Conservation (phyloP, 2,329 filamentous ascomycete species). For the Dissoconium aciculare region DNA sequence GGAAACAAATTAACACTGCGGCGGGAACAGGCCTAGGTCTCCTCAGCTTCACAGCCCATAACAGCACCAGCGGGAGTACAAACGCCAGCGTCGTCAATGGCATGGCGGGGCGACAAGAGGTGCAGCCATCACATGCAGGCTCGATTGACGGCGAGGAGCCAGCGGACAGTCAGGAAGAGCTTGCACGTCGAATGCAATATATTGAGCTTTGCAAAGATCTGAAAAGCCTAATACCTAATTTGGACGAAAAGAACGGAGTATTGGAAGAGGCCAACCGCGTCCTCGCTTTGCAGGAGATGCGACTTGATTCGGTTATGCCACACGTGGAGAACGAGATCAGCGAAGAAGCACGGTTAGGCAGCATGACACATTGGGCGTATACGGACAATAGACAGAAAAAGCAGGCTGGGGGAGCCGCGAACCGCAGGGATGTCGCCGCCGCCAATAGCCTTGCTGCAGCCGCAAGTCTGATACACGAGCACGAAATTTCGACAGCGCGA, state of each 20-base stretch:
- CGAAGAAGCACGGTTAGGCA: constrained; percentile 87
- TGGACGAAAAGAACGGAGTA: constrained; percentile 97
- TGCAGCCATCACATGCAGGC: constrained; percentile 14
- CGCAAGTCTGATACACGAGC: constrained; percentile 60
- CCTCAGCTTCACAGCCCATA: constrained; percentile 25
- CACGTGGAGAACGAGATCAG: constrained; percentile 80
- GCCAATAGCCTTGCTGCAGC: constrained; percentile 55
- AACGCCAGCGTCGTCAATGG: constrained; percentile 27
- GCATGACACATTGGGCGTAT: constrained; percentile 88
- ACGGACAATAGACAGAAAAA: constrained; percentile 56
- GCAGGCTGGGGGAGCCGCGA: constrained; percentile 49
- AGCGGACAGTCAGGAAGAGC: constrained; percentile 32
- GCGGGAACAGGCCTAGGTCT: constrained; percentile 15
- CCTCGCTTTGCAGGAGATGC: constrained; percentile 65
- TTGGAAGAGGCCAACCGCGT: constrained; percentile 85
- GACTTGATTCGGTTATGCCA: constrained; percentile 76
- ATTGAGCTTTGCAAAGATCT: constrained; percentile 64
- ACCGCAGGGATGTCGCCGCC: constrained; percentile 62
- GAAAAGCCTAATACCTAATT: constrained; percentile 69
- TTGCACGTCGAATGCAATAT: constrained; percentile 37
- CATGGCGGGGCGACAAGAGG: constrained; percentile 13
- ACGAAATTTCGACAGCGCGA: constrained; percentile 63
- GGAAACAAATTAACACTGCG: constrained; percentile 10
- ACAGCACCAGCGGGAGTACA: constrained; percentile 26
- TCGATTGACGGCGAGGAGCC: constrained; percentile 17